Evolutionary conservation across 257 asterid species (phyloP), one percentile per base, ranked within the genome.

Genomic region (Osmanthus fragrans): DNA sequence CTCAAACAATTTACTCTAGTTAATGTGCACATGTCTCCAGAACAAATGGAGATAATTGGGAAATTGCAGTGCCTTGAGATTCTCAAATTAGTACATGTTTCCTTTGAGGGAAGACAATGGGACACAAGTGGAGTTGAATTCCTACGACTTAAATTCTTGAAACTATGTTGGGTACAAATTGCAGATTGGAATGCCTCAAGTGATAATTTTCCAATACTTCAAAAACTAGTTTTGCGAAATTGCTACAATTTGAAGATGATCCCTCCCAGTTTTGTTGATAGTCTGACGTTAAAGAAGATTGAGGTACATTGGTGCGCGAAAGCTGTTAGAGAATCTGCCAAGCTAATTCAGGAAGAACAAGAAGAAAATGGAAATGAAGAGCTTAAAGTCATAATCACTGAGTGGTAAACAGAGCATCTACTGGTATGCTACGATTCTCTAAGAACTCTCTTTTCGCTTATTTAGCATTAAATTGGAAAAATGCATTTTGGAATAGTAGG

Each of bases 81-180:
- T n/a, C 77, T 76, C 27, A 71, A 76, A 67, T n/a, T 80, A 1
- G 7, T 9, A 23, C 1, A 0, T 0, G 11, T 32, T 1, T 73
- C 74, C 19, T 42, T 80, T 27, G 49, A 30, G 32, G 70, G 77
- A 21, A 11, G 7, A 10, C 45, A 0, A 1, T 80, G 80, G 73
- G 73, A 33, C 39, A 21, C 25, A 11, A 32, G 36, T 10, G 64
- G 34, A 0, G 74, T 19, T 3, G 45, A 63, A 15, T 80, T 80
- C 68, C 23, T 2, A 32, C 7, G n/a, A 21, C 84, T 80, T 65
- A 75, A 75, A 54, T 6, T 47, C 51, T 47, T 80, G 70, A 56
- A 16, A 71, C 33, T 75, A 9, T 0, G 42, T 5, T 1, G 33
- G 0, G 37, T 71, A 29, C 30, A 76, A 13, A 21, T 75, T 25